Conservation (phyloP, 2,329 filamentous ascomycete genomes). For the Fusarium ambrosium region DNA sequence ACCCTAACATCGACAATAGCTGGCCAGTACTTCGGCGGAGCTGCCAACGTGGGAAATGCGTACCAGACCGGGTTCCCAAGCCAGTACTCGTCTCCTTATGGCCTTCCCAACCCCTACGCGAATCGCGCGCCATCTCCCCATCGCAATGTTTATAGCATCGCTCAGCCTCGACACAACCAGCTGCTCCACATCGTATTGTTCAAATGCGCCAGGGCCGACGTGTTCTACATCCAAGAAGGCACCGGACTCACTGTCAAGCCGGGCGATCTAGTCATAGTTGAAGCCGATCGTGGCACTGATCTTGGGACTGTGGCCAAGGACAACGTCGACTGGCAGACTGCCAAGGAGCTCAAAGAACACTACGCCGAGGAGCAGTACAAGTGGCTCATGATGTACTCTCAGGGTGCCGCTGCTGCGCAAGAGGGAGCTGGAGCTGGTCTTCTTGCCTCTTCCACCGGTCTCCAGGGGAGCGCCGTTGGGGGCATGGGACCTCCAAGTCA, state of each 20-base stretch:
- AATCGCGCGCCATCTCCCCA: conserved; percentile 72
- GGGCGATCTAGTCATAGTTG: conserved; percentile 95
- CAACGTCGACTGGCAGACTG: conserved; percentile 88
- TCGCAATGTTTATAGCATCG: conserved; percentile 71
- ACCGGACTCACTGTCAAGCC: conserved; percentile 91
- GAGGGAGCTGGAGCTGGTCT: conserved; percentile 73
- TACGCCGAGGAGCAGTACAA: conserved; percentile 97
- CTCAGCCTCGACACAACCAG: conserved; percentile 75
- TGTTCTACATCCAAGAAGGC: conserved; percentile 97
- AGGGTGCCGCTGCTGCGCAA: conserved; percentile 75
- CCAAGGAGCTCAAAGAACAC: conserved; percentile 90
- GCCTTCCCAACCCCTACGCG: conserved; percentile 59
- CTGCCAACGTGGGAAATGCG: conserved; percentile 40
- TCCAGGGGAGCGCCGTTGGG: conserved; percentile 79
- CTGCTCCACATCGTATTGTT: conserved; percentile 92
- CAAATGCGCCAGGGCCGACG: conserved; percentile 94
- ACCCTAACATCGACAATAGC: conserved; percentile 23
- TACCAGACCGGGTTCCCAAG: conserved; percentile 50
- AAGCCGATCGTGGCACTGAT: conserved; percentile 96
- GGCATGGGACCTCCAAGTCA: conserved; percentile 83
- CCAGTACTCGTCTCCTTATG: conserved; percentile 63
- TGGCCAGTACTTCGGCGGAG: conserved; percentile 46
- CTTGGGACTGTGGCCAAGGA: conserved; percentile 92
- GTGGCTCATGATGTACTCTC: conserved; percentile 99
- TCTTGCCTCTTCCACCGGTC: conserved; percentile 72